phyloP scores from a whole-genome alignment of 352 stramenopile species.

The Phytophthora foliorum region DNA sequence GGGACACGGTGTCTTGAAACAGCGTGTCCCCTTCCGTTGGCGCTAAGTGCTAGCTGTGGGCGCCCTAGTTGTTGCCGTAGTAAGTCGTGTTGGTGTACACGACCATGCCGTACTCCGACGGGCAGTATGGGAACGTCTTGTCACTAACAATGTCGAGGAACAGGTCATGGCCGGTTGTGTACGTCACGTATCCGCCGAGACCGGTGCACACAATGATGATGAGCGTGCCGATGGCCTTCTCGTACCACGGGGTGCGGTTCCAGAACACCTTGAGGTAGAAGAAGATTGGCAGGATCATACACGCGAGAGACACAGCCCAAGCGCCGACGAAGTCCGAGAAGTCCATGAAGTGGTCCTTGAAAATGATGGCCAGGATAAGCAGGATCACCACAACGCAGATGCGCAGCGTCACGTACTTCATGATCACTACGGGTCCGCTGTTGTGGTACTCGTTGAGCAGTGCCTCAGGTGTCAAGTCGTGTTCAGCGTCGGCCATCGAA shows the following conservation, averaged over 20 bases:
- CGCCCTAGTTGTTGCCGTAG: slow-evolving; percentile 47
- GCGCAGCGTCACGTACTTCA: slow-evolving; percentile 49
- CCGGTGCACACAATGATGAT: slow-evolving; percentile 42
- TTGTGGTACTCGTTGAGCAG: slow-evolving; percentile 44
- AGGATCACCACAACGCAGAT: slow-evolving; percentile 52
- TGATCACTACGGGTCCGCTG: slow-evolving; percentile 38
- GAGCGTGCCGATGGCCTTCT: slow-evolving; percentile 39
- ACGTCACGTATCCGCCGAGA: slow-evolving; percentile 53
- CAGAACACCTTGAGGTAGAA: slow-evolving; percentile 77
- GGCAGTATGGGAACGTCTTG: slow-evolving; percentile 63
- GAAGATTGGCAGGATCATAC: slow-evolving; percentile 71
- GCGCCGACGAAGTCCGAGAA: slow-evolving; percentile 71
- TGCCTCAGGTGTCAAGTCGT: slow-evolving; percentile 38
- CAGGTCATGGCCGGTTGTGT: slow-evolving; percentile 43
- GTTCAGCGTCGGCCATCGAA: slow-evolving; percentile 42
- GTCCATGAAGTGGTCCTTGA: slow-evolving; percentile 71
- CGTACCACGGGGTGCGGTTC: slow-evolving; percentile 45
- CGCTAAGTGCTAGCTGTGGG: slow-evolving; percentile 24
- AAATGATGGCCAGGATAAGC: slow-evolving; percentile 52
- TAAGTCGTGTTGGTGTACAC: slow-evolving; percentile 58
- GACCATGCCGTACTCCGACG: slow-evolving; percentile 46
- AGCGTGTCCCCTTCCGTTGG: slow-evolving; percentile 23
- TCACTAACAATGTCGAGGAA: slow-evolving; percentile 40
- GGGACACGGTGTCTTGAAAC: slow-evolving; percentile 24
- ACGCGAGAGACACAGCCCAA: slow-evolving; percentile 60